Conservation (phyloP, 1,139 yeast species). For the Magnusiomyces tetraspermus region DNA sequence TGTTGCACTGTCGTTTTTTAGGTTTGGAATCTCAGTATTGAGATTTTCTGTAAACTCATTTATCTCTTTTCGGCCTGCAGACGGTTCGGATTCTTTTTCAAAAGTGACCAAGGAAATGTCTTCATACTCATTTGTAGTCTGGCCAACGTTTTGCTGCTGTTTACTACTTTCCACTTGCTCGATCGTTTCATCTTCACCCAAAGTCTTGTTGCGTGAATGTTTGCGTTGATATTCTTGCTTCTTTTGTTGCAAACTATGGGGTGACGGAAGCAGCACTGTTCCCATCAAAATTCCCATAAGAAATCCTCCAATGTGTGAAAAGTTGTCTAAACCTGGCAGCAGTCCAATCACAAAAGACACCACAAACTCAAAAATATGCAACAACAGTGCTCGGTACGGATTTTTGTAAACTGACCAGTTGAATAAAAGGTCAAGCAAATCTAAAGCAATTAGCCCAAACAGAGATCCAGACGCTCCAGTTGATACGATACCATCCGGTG, state of each 20-base stretch:
- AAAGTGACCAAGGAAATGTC: conserved; percentile 2
- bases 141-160: neutral
- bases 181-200: neutral
- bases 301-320: conserved; percentile 71
- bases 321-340: conserved; percentile 67
- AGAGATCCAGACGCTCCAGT: conserved; percentile 69
- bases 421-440: conserved; percentile 48
- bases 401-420: conserved; percentile 42
- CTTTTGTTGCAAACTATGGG: conserved; percentile 33
- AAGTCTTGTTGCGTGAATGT: neutral
- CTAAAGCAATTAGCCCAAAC: conserved; percentile 60
- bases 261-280: conserved; percentile 48
- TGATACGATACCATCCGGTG: conserved; percentile 60
- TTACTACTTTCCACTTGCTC: neutral
- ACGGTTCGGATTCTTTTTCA: neutral
- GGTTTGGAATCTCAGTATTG: neutral
- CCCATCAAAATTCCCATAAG: conserved; percentile 51
- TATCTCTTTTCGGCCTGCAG: neutral
- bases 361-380: conserved; percentile 50
- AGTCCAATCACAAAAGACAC: conserved; percentile 57
- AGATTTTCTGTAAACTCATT: neutral
- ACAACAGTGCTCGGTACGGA: conserved; percentile 36
- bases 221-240: neutral
- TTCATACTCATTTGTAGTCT: conserved; percentile 4
- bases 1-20: neutral